These are phyloP conservation scores for Vigna radiata DNA, from an alignment of 306 rosid species.

Conservation along the genomic window DNA sequence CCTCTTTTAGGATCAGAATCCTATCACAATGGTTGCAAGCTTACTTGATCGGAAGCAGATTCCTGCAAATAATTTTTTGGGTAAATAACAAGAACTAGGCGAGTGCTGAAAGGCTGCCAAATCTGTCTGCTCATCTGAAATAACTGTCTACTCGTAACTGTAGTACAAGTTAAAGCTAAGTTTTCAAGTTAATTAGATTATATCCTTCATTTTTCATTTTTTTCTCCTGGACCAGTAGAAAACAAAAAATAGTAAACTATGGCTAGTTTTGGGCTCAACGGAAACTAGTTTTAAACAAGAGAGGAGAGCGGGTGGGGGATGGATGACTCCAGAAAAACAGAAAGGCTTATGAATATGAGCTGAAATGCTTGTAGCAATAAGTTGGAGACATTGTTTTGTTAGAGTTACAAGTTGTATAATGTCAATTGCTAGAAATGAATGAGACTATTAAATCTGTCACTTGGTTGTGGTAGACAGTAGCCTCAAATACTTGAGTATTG, in stretches of 20 bases:
- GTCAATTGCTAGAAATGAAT: background rate
- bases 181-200: background rate
- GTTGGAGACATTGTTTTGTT: background rate
- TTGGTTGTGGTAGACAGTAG: background rate
- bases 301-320: background rate
- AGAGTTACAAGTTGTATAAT: constrained; percentile 6
- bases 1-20: background rate
- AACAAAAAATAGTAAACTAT: background rate
- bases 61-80: background rate
- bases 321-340: background rate
- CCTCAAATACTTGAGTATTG: constrained; percentile 12
- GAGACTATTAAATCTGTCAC: constrained; percentile 13
- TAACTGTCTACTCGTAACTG: background rate
- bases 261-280: background rate
- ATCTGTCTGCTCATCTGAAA: background rate
- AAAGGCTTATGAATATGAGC: constrained; percentile 13
- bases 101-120: background rate
- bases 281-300: background rate
- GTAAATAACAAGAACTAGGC: background rate
- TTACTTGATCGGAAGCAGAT: background rate
- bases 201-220: background rate
- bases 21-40: background rate
- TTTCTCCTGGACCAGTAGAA: background rate
- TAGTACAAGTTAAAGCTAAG: background rate
- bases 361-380: background rate